A percentile compares a stretch with the other conserved stretches of the same genome.
Conservation (phyloP, 2,329 filamentous ascomycete genomes). For the Westerdykella sp. region DNA sequence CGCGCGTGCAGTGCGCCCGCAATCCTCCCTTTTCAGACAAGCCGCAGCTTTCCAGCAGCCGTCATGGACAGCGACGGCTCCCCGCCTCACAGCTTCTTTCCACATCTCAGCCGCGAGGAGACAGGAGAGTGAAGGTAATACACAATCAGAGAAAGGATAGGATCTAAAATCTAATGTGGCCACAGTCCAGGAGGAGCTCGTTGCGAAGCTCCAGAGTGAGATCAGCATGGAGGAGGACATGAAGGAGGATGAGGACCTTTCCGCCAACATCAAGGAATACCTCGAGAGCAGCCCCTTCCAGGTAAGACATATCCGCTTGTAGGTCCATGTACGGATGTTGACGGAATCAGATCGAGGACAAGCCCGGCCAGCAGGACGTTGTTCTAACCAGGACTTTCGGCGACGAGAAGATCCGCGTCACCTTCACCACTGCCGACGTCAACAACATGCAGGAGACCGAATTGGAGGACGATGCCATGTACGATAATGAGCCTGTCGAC, state of each 20-base stretch:
- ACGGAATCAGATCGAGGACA: constrained; percentile 56
- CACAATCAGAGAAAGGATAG: neutral
- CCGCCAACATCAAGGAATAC: constrained; percentile 78
- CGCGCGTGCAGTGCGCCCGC: constrained; percentile 33
- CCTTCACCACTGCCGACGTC: constrained; percentile 80
- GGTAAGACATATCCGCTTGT: constrained; percentile 39
- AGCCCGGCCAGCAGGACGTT: constrained; percentile 79
- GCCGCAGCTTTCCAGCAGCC: constrained; percentile 27
- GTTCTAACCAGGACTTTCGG: constrained; percentile 74
- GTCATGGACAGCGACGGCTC: constrained; percentile 26
- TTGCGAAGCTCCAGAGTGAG: constrained; percentile 65
- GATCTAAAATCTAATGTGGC: constrained; percentile 9
- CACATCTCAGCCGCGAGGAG: constrained; percentile 37
- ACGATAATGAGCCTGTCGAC: constrained; percentile 42
- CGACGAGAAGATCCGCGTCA: constrained; percentile 83
- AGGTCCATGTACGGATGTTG: neutral
- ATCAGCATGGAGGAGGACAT: constrained; percentile 67
- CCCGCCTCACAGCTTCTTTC: constrained; percentile 38
- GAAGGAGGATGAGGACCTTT: constrained; percentile 64
- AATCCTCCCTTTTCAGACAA: constrained; percentile 31
- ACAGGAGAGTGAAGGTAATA: constrained; percentile 26
- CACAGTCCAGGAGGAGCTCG: constrained; percentile 64
- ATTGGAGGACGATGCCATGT: constrained; percentile 52
- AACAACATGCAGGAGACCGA: constrained; percentile 45
- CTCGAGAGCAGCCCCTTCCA: constrained; percentile 79